Percentiles rank a stretch among this genome's conserved stretches.
These are phyloP conservation scores for Leucosporidium creatinivorum DNA, from an alignment of 768 basidiomycete species.

Conservation along the genomic window DNA sequence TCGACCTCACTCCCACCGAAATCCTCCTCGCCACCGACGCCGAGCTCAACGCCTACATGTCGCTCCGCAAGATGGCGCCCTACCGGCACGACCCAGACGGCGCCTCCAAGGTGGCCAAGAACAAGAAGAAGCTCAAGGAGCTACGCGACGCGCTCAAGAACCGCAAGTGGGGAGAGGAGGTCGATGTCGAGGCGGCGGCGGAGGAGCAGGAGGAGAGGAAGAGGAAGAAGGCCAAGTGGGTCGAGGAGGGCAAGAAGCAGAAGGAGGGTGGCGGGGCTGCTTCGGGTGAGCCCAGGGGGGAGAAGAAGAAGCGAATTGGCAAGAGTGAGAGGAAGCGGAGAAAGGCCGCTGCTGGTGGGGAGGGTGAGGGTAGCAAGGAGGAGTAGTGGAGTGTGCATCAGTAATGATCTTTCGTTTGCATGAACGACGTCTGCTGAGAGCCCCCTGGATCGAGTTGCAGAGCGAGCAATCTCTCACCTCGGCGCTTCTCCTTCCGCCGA, in stretches of 20 bases:
- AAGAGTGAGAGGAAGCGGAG: slow-evolving; percentile 32
- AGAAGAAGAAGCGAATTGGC: slow-evolving; percentile 14
- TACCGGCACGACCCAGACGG: slow-evolving; percentile 52
- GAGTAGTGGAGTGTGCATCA: neutral
- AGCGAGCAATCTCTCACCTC: no score
- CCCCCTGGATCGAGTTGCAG: no score
- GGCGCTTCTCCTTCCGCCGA: no score
- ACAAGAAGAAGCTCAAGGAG: slow-evolving; percentile 54
- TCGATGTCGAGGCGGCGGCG: slow-evolving; percentile 31
- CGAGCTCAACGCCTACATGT: slow-evolving; percentile 85
- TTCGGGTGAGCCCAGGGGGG: neutral
- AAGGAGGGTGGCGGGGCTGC: neutral
- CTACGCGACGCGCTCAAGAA: slow-evolving; percentile 33
- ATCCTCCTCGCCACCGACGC: slow-evolving; percentile 84
- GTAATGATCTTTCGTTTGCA: no score
- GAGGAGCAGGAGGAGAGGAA: slow-evolving; percentile 40
- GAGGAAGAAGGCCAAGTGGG: slow-evolving; percentile 25
- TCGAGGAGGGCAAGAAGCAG: slow-evolving; percentile 9
- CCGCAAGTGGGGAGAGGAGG: slow-evolving; percentile 43
- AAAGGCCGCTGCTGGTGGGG: slow-evolving; percentile 8
- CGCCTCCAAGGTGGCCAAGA: slow-evolving; percentile 59
- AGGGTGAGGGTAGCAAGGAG: neutral
- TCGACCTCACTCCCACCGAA: slow-evolving; percentile 65
- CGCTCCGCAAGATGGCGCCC: slow-evolving; percentile 83
- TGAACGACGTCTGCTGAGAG: no score